Percentiles rank a stretch among this genome's conserved stretches.
Conservation (phyloP, 495 filamentous ascomycete species). For the Aspergillus carlsbadensis region DNA sequence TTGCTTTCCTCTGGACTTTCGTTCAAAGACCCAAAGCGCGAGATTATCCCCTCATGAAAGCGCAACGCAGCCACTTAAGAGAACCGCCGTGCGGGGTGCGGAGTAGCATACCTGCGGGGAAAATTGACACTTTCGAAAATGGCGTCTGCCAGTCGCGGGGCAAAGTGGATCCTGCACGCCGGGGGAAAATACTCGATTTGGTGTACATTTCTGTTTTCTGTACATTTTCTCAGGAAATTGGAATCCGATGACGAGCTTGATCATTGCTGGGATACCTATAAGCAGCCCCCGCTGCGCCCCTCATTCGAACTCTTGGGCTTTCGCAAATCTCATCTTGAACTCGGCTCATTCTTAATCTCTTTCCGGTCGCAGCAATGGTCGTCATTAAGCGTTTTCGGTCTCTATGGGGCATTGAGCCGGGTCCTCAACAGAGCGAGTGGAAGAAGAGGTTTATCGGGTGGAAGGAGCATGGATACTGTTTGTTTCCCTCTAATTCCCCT, state of each 20-base stretch:
- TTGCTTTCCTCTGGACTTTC: background rate
- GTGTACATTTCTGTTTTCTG: background rate
- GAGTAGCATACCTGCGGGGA: background rate
- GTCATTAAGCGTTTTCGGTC: slow-evolving; percentile 4
- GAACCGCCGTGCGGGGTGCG: slow-evolving; percentile 1
- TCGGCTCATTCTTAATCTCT: background rate
- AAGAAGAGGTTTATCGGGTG: slow-evolving; percentile 3
- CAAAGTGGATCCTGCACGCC: background rate
- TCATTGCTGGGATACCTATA: no score
- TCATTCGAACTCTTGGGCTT: no score
- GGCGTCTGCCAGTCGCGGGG: background rate
- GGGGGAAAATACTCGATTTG: background rate
- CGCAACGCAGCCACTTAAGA: background rate
- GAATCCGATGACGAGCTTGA: no score
- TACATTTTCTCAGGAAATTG: background rate
- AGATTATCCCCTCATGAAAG: background rate
- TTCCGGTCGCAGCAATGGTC: background rate
- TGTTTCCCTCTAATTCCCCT: no score
- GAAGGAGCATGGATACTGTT: slow-evolving; percentile 30
- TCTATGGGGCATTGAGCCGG: slow-evolving; percentile 3
- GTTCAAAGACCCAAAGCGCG: no score
- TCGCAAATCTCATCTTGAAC: no score
- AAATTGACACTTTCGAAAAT: background rate
- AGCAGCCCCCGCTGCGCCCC: no score
- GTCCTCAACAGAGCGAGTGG: background rate